phyloP scores from a whole-genome alignment of 495 filamentous ascomycete genomes.

The Hyaloscypha finlandica region DNA sequence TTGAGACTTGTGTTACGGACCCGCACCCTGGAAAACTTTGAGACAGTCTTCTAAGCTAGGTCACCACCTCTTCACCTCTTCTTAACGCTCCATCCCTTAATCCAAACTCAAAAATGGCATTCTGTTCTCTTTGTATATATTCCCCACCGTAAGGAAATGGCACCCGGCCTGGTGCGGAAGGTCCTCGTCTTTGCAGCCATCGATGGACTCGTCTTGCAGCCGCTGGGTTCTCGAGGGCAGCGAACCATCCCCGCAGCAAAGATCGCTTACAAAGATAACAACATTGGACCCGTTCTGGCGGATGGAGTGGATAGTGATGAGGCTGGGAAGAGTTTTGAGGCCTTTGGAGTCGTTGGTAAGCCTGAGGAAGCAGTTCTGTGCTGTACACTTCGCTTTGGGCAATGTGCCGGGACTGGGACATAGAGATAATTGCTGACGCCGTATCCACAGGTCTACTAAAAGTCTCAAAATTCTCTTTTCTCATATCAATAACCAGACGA shows the following conservation, averaged over 20 bases:
- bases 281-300: slow-evolving; percentile 48
- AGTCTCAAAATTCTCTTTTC: slow-evolving; percentile 71
- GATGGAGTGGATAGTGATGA: slow-evolving; percentile 22
- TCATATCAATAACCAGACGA: slow-evolving; percentile 80
- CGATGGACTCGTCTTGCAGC: slow-evolving; percentile 85
- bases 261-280: slow-evolving; percentile 74
- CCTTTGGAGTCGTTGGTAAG: slow-evolving; percentile 84
- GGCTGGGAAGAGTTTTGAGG: slow-evolving; percentile 58
- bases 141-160: slow-evolving; percentile 1
- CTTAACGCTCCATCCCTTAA: background rate
- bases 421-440: background rate
- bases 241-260: slow-evolving; percentile 53
- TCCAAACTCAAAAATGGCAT: background rate
- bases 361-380: slow-evolving; percentile 5
- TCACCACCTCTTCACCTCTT: background rate
- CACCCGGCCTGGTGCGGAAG: slow-evolving; percentile 72
- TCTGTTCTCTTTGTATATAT: background rate
- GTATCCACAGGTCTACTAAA: slow-evolving; percentile 64
- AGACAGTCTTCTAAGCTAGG: background rate
- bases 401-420: background rate
- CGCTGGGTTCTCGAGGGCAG: slow-evolving; percentile 54
- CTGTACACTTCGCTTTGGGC: background rate
- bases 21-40: background rate
- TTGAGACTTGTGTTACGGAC: background rate
- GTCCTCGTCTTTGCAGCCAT: slow-evolving; percentile 78